These are phyloP conservation scores for Quercus engelmannii DNA, from an alignment of 306 rosid genomes.

Conservation along the genomic window DNA sequence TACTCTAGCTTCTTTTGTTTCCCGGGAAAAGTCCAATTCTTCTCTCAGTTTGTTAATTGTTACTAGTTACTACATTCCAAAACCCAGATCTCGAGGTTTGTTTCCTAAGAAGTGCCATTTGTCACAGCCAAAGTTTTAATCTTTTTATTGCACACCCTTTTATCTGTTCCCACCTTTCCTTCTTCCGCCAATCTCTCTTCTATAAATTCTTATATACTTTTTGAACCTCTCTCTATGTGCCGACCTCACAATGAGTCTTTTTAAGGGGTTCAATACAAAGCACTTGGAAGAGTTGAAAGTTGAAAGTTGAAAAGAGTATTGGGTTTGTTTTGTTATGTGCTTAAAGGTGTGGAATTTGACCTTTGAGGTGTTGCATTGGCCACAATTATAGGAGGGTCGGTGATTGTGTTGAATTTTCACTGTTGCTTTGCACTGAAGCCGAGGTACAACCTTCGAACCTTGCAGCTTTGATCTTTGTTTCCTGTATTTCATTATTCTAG, in stretches of 20 bases:
- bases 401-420: conserved; percentile 42
- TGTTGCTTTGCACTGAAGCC: conserved; percentile 37
- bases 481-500: conserved; percentile 33
- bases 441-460: conserved; percentile 37
- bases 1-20: conserved; percentile 38
- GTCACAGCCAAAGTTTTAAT: conserved; percentile 16
- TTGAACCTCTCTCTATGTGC: neutral
- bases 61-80: neutral
- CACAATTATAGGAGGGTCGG: conserved; percentile 62
- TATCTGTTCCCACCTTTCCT: conserved; percentile 28
- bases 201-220: neutral
- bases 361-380: conserved; percentile 31
- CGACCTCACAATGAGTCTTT: neutral
- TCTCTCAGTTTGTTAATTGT: too few relatives aligned
- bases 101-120: conserved; percentile 24
- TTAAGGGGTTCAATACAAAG: conserved; percentile 43
- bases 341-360: conserved; percentile 32
- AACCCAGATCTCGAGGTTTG: conserved; percentile 59
- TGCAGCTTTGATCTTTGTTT: conserved; percentile 36
- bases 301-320: conserved; percentile 3
- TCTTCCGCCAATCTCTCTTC: conserved; percentile 61
- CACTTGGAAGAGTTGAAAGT: conserved; percentile 40
- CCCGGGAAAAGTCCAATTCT: neutral
- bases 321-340: conserved; percentile 19
- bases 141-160: conserved; percentile 15